Evolutionary conservation across 441 rosid genomes (phyloP).

Genomic region (Manihot esculenta): DNA sequence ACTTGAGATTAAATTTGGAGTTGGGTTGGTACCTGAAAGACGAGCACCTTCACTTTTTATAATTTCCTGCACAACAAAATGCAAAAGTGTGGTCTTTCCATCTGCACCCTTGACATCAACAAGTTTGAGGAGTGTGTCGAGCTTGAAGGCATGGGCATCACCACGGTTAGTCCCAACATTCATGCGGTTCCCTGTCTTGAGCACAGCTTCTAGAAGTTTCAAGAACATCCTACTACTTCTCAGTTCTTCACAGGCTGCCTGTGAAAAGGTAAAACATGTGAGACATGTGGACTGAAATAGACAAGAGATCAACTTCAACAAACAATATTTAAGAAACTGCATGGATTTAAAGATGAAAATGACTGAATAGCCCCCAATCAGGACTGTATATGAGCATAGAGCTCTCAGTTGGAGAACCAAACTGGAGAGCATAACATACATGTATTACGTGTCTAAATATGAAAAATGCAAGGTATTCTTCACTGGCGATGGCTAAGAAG

Average conservation of each 20-base stretch:
- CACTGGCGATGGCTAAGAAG: background rate
- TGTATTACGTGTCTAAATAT: background rate
- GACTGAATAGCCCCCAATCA: background rate
- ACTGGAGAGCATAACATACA: background rate
- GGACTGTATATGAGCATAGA: background rate
- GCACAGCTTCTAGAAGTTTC: slow-evolving; percentile 75
- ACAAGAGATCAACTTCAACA: slow-evolving; percentile 12
- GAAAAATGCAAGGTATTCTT: background rate
- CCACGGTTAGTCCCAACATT: slow-evolving; percentile 95
- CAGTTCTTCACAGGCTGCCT: slow-evolving; percentile 87
- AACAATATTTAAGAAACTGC: slow-evolving; percentile 5
- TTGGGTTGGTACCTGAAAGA: slow-evolving; percentile 46
- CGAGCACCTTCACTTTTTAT: slow-evolving; percentile 83
- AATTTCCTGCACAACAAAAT: slow-evolving; percentile 79
- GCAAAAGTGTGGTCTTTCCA: slow-evolving; percentile 76
- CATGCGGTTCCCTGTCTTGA: slow-evolving; percentile 89
- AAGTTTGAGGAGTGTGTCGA: slow-evolving; percentile 76
- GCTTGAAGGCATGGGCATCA: slow-evolving; percentile 80
- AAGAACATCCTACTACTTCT: slow-evolving; percentile 65
- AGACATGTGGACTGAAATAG: background rate
- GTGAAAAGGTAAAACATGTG: slow-evolving; percentile 22
- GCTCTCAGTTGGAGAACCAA: background rate
- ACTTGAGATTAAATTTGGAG: slow-evolving; percentile 25
- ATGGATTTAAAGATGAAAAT: background rate
- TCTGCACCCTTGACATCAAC: slow-evolving; percentile 83